A percentile compares a stretch with the other conserved stretches of the same genome.
phyloP scores from a whole-genome alignment of 2,329 filamentous ascomycete species.

The Cercospora sojina region DNA sequence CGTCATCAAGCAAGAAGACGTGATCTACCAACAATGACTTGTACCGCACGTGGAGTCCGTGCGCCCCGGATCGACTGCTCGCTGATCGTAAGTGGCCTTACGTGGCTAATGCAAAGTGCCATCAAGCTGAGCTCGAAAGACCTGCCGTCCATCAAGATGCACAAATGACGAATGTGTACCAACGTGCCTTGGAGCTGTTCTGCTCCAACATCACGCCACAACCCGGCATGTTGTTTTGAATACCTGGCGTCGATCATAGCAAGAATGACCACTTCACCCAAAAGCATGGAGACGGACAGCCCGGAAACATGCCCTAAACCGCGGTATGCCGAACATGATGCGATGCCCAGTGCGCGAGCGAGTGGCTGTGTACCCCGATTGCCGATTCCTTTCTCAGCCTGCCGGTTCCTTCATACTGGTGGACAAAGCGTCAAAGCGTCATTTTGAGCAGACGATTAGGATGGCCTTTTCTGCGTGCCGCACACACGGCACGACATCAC shows the following conservation, averaged over 20 bases:
- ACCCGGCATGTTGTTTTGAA: neutral
- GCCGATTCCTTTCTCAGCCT: neutral
- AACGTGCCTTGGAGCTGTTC: neutral
- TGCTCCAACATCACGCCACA: neutral
- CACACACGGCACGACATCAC: neutral
- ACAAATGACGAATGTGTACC: neutral
- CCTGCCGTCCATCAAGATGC: neutral
- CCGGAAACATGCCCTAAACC: neutral
- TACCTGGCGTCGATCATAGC: neutral
- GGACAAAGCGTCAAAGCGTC: neutral
- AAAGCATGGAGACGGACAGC: neutral
- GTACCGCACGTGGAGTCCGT: neutral
- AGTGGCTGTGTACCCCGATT: neutral
- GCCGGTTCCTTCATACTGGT: neutral
- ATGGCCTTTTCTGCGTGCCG: neutral
- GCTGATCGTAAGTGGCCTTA: neutral
- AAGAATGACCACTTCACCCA: neutral
- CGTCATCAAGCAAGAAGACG: neutral
- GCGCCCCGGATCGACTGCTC: neutral
- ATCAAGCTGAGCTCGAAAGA: neutral
- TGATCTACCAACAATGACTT: neutral
- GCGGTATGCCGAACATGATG: neutral
- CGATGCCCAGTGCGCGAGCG: neutral
- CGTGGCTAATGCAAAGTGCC: neutral
- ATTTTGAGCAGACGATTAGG: neutral